phyloP scores from a whole-genome alignment of 2,329 filamentous ascomycete genomes.

The Incumbomyces delicatus region DNA sequence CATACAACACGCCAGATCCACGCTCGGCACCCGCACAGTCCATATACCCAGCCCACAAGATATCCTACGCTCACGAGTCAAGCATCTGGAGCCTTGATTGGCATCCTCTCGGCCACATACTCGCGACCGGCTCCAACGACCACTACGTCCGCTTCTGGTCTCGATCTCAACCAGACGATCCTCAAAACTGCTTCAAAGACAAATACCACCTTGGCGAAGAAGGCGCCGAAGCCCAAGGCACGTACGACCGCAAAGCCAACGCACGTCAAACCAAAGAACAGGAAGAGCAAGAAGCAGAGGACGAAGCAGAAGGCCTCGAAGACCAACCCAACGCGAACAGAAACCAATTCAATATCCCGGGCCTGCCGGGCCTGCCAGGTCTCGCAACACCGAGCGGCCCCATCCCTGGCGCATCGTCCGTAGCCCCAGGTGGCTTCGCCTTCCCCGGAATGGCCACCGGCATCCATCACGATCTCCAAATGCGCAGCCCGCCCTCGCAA shows the following conservation, averaged over 20 bases:
- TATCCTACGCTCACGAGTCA: constrained; percentile 83
- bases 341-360: constrained; percentile 50
- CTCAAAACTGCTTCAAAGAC: constrained; percentile 72
- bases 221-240: constrained; percentile 88
- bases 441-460: constrained; percentile 21
- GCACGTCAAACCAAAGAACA: constrained; percentile 76
- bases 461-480: neutral
- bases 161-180: constrained; percentile 73
- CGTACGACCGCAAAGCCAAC: constrained; percentile 73
- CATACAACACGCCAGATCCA: constrained; percentile 77
- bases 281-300: constrained; percentile 85
- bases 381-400: constrained; percentile 29
- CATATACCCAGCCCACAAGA: constrained; percentile 81
- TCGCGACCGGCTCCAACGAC: constrained; percentile 93
- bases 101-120: constrained; percentile 91
- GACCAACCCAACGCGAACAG: constrained; percentile 75
- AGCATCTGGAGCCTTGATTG: constrained; percentile 97
- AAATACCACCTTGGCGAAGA: constrained; percentile 91
- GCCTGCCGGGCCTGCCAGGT: constrained; percentile 29
- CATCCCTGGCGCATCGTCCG: neutral
- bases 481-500: constrained; percentile 21
- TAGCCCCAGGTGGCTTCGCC: neutral
- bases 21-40: constrained; percentile 71
- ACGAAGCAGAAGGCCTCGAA: constrained; percentile 83
- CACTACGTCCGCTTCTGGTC: constrained; percentile 97